Conservation (phyloP, 2,329 filamentous ascomycete genomes). For the Fusarium duplospermum region DNA sequence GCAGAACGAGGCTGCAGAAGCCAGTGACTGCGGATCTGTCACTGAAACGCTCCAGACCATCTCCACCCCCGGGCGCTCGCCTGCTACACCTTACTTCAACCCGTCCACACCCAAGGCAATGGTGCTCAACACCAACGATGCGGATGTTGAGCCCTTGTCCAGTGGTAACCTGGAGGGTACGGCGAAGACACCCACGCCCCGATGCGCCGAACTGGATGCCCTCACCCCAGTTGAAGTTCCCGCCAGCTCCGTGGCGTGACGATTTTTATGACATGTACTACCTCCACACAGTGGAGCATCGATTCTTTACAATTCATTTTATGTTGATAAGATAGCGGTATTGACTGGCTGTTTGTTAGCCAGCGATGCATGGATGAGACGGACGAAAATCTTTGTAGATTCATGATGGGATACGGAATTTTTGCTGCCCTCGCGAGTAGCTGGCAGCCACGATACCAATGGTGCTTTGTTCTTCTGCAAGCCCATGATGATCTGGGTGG, state of each 20-base stretch:
- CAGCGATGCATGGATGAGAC: not conserved
- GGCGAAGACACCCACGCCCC: conserved; percentile 3
- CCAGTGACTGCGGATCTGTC: conserved; percentile 22
- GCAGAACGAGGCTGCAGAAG: conserved; percentile 31
- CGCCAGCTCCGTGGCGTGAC: conserved; percentile 2
- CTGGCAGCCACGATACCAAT: not conserved
- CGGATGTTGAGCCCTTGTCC: conserved; percentile 9
- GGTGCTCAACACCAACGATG: conserved; percentile 16
- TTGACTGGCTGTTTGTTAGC: not conserved
- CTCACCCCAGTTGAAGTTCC: not conserved
- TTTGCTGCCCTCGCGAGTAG: not conserved
- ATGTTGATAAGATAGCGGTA: not conserved
- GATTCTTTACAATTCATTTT: not conserved
- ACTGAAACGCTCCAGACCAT: conserved; percentile 22
- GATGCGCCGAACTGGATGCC: not conserved
- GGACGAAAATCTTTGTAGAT: not conserved
- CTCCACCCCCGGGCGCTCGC: conserved; percentile 27
- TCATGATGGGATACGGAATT: not conserved
- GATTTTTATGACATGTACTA: not conserved
- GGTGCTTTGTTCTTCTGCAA: not conserved
- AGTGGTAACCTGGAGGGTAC: not conserved
- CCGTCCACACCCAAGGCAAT: conserved; percentile 48
- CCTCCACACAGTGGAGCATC: not conserved
- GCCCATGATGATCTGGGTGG: not conserved
- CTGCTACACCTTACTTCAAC: conserved; percentile 39